Conservation (phyloP, 257 asterid species). For the Jacaranda copaia region DNA sequence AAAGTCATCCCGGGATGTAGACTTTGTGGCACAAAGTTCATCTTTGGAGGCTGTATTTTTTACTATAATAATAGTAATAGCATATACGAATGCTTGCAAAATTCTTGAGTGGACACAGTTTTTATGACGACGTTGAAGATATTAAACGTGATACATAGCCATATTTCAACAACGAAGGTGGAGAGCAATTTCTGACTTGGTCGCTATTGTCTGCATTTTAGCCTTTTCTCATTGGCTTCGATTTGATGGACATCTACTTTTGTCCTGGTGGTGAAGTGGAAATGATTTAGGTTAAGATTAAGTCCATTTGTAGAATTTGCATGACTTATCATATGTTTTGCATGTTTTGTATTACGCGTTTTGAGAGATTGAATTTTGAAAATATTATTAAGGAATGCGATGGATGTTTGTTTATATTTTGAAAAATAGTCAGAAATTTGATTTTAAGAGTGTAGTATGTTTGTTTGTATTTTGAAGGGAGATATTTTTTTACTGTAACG, state of each 20-base stretch:
- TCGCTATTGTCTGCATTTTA: constrained; percentile 3
- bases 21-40: background rate
- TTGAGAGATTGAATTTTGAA: no score
- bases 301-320: background rate
- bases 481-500: no score
- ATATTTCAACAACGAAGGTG: background rate
- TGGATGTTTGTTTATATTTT: no score
- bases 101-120: background rate
- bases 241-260: background rate
- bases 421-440: no score
- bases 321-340: no score
- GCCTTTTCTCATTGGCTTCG: background rate
- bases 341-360: no score
- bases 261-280: background rate
- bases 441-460: no score
- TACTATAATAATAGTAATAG: background rate
- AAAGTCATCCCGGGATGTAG: constrained; percentile 2
- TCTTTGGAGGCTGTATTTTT: background rate
- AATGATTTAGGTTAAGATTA: background rate
- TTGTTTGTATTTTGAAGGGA: no score
- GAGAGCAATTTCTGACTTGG: background rate
- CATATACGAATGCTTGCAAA: no score
- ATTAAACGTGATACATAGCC: background rate
- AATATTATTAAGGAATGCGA: no score
- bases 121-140: background rate